Evolutionary conservation across 805 yeast species (phyloP).

Genomic region (Zygosaccharomyces bisporus): DNA sequence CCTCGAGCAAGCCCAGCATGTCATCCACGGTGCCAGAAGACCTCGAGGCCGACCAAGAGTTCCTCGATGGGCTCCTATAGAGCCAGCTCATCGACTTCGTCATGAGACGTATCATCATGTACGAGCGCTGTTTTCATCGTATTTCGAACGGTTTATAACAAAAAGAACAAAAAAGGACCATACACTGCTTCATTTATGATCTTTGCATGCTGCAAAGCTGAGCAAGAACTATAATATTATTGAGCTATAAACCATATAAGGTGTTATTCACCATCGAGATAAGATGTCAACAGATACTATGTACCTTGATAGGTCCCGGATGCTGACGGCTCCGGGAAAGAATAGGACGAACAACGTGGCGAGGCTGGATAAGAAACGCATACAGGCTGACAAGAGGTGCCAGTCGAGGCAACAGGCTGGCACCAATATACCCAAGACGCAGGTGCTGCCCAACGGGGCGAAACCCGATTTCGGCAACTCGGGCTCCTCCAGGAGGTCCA

Average conservation of each 20-base stretch:
- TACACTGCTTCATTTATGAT: background rate
- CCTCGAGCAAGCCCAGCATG: background rate
- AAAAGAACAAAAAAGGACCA: background rate
- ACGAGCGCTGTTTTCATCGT: slow-evolving; percentile 1
- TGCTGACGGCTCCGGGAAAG: slow-evolving; percentile 27
- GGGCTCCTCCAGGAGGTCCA: slow-evolving; percentile 5
- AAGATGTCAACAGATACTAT: slow-evolving; percentile 34
- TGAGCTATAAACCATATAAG: background rate
- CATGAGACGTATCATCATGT: background rate
- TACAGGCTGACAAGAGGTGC: slow-evolving; percentile 11
- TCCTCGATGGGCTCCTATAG: slow-evolving; percentile 28
- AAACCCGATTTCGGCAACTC: slow-evolving; percentile 34
- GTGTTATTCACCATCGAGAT: background rate
- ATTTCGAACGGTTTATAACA: slow-evolving; percentile 1
- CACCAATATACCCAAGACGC: slow-evolving; percentile 26
- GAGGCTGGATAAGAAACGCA: slow-evolving; percentile 15
- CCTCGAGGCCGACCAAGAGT: slow-evolving; percentile 26
- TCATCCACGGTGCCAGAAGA: slow-evolving; percentile 21
- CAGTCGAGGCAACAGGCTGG: slow-evolving; percentile 15
- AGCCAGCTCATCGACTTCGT: background rate
- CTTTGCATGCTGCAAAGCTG: background rate
- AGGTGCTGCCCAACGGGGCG: slow-evolving; percentile 33
- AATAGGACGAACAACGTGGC: slow-evolving; percentile 20
- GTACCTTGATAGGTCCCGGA: slow-evolving; percentile 33
- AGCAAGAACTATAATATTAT: background rate